These are phyloP conservation scores for Cajanus cajan DNA, from an alignment of 306 rosid species.

Conservation along the genomic window DNA sequence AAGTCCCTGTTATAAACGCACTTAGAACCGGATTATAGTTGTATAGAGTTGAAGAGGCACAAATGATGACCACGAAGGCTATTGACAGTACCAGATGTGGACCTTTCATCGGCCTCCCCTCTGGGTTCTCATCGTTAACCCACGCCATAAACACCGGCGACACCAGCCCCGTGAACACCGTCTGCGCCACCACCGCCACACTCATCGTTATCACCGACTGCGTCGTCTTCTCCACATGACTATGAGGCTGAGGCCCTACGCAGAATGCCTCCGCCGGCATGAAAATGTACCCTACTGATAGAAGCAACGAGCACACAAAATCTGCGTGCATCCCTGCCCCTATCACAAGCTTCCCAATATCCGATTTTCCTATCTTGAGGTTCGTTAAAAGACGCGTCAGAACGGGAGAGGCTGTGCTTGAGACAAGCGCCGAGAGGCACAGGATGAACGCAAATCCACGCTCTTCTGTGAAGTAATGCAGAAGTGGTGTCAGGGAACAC, in stretches of 20 bases:
- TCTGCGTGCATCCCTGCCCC: constrained; percentile 89
- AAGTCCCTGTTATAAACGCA: constrained; percentile 81
- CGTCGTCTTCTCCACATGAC: background rate
- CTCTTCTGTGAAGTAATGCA: constrained; percentile 23
- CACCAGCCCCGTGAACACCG: constrained; percentile 49
- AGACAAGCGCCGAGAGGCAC: constrained; percentile 55
- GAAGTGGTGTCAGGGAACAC: constrained; percentile 42
- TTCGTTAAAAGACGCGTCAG: constrained; percentile 68
- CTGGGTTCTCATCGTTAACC: constrained; percentile 93
- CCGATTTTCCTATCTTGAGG: constrained; percentile 83
- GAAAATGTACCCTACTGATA: constrained; percentile 60
- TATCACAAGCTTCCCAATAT: constrained; percentile 83
- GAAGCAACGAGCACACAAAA: constrained; percentile 55
- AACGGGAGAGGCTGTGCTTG: constrained; percentile 85
- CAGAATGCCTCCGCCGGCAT: constrained; percentile 42
- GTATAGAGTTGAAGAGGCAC: constrained; percentile 56
- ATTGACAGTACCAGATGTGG: constrained; percentile 75
- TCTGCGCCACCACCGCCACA: constrained; percentile 43
- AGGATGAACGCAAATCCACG: constrained; percentile 44
- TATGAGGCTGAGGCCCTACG: fast-evolving
- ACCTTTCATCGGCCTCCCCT: constrained; percentile 88
- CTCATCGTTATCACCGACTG: constrained; percentile 34
- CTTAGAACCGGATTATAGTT: constrained; percentile 71
- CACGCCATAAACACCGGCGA: constrained; percentile 76
- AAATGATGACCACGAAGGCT: constrained; percentile 71